These are phyloP conservation scores for Pelargonium citronellum DNA, from an alignment of 441 rosid genomes.

Conservation along the genomic window DNA sequence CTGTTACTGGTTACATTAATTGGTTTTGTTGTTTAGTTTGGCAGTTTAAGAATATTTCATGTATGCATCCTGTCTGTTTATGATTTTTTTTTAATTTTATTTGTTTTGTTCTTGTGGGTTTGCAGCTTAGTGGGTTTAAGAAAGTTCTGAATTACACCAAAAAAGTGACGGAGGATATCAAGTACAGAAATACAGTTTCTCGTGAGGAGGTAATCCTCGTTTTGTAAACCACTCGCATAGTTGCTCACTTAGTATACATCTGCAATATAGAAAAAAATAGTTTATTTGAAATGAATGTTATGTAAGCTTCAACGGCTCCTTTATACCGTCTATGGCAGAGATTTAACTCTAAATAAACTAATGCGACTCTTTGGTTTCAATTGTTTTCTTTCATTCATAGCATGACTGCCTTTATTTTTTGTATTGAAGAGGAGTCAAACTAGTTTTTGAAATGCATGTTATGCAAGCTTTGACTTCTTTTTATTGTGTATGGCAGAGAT, in stretches of 20 bases:
- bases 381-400: conserved; percentile 1
- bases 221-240: neutral
- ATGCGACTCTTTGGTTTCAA: neutral
- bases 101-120: conserved; percentile 20
- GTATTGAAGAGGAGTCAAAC: neutral
- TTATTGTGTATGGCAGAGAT: too few species aligned
- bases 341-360: conserved; percentile 1
- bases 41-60: neutral
- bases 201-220: conserved; percentile 79
- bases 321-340: neutral
- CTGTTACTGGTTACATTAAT: conserved; percentile 15
- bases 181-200: conserved; percentile 64
- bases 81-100: conserved; percentile 17
- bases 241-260: neutral
- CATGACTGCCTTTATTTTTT: neutral
- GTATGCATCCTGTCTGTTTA: neutral
- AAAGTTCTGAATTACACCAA: conserved; percentile 96
- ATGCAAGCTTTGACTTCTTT: too few species aligned
- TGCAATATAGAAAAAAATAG: neutral
- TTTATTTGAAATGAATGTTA: neutral
- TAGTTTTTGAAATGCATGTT: too few species aligned
- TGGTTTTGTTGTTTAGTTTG: neutral
- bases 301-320: neutral
- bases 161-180: conserved; percentile 78
- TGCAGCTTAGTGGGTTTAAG: conserved; percentile 95